Evolutionary conservation across 148 eudicot species (phyloP), one percentile per base, ranked within the genome.

Genomic region (Fagopyrum homotropicum): DNA sequence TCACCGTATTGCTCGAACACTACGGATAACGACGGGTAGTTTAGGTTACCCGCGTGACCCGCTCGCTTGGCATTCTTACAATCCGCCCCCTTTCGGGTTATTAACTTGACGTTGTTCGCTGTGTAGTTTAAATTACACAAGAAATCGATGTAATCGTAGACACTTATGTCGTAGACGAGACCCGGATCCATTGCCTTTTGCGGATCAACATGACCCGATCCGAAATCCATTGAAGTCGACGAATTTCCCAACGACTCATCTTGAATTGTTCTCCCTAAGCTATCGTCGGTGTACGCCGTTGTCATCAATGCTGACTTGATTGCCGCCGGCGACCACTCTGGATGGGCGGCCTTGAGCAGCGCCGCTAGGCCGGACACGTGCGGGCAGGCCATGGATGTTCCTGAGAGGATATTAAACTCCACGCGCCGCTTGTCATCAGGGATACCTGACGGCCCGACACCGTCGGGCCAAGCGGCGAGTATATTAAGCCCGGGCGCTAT

Each of bases 311-410:
- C 98, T 0, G 98, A 95, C 68, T 89, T 79, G 3, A 95, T 88
- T 0, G 97, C 97, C 0, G 96, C 97, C 0, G 98, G 97, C 72
- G 91, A 86, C 98, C 98, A 95, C 11, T 86, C 87, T 0, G 98
- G 98, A 73, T 95, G 98, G 0, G 97, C 93, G 1, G 97, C 97
- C 69, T 95, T 95, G 1, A 95, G 16, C 73, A 95, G 47, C 2
- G 98, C 96, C 0, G 90, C 97, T 0, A 90, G 75, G 0, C 98
- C 98, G 2, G 97, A 92, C 45, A 95, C 97, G 35, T 95, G 98
- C 0, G 98, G 98, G 64, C 98, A 94, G 0, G 97, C 98, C 98
- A 94, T 92, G 0, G 98, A 92, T 4, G 97, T 92, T 0, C 98
- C 98, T 0, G 98, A 95, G 57, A 95, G 73, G 7, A 95, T 95